Conservation (phyloP, 2,329 filamentous ascomycete species). For the Fusarium staphyleae region DNA sequence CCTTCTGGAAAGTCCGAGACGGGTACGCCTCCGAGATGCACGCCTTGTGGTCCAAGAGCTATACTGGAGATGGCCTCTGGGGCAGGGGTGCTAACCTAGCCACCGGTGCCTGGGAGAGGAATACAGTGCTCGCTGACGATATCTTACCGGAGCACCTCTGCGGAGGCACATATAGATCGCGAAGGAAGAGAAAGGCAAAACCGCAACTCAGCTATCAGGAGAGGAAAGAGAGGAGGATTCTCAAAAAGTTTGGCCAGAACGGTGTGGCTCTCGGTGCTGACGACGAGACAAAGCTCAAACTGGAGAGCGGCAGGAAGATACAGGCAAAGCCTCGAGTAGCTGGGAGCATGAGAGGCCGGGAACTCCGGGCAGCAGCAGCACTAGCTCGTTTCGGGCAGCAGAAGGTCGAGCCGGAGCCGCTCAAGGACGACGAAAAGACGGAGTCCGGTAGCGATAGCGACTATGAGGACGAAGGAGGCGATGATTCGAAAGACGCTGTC, state of each 20-base stretch:
- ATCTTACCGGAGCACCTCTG: conserved; percentile 75
- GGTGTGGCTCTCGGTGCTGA: conserved; percentile 75
- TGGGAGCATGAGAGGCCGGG: conserved; percentile 74
- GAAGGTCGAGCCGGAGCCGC: conserved; percentile 52
- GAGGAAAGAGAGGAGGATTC: conserved; percentile 73
- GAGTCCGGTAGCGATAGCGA: conserved; percentile 57
- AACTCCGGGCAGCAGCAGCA: conserved; percentile 78
- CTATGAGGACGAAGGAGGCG: conserved; percentile 55
- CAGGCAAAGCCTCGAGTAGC: conserved; percentile 76
- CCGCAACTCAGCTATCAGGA: conserved; percentile 71
- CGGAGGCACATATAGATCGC: conserved; percentile 77
- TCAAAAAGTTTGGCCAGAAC: conserved; percentile 78
- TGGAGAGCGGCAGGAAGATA: conserved; percentile 71
- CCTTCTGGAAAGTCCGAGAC: conserved; percentile 83
- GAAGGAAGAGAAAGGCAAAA: conserved; percentile 62
- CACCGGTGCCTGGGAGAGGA: conserved; percentile 65
- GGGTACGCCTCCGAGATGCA: conserved; percentile 75
- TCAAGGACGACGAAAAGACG: conserved; percentile 47
- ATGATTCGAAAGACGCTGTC: conserved; percentile 59
- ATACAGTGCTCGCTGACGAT: conserved; percentile 61
- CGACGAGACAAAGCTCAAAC: conserved; percentile 66
- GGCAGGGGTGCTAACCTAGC: conserved; percentile 71
- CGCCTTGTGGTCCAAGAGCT: conserved; percentile 71
- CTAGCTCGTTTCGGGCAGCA: conserved; percentile 73
- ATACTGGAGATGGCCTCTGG: conserved; percentile 86